These are phyloP conservation scores for Salix arbutifolia DNA, from an alignment of 345 rosid genomes.

Conservation along the genomic window DNA sequence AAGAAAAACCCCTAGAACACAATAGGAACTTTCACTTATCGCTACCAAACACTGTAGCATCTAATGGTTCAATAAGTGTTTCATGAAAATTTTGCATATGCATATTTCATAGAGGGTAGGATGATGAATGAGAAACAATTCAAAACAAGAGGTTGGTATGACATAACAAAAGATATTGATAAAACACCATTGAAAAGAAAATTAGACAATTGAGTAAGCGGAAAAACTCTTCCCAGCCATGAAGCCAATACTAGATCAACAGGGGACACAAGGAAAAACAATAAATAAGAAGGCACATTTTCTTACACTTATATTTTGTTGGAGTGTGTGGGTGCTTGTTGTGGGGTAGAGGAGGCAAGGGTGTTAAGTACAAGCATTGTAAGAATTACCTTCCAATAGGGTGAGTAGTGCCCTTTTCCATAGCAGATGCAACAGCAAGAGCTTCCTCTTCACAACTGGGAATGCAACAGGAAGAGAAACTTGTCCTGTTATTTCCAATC, in stretches of 20 bases:
- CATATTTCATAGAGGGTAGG: background rate
- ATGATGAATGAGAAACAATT: background rate
- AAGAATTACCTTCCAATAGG: constrained; percentile 88
- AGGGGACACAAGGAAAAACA: background rate
- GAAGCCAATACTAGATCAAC: background rate
- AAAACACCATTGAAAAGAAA: background rate
- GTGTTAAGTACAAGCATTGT: too few relatives aligned
- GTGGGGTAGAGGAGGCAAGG: too few relatives aligned
- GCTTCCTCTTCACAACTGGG: constrained; percentile 97
- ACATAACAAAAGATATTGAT: background rate
- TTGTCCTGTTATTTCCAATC: constrained; percentile 24
- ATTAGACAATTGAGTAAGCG: background rate
- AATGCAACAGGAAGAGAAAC: constrained; percentile 52
- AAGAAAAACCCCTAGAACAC: background rate
- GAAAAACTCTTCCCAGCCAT: background rate
- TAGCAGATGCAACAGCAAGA: constrained; percentile 97
- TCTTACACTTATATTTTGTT: background rate
- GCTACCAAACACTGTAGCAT: background rate
- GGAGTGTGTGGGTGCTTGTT: too few relatives aligned
- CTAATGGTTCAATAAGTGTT: background rate
- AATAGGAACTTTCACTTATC: background rate
- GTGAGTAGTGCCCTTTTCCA: constrained; percentile 99
- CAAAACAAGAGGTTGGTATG: background rate
- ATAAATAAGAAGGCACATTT: background rate
- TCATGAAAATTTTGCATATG: too few relatives aligned